Conservation (phyloP, 345 rosid genomes). For the Arabis alpina region DNA sequence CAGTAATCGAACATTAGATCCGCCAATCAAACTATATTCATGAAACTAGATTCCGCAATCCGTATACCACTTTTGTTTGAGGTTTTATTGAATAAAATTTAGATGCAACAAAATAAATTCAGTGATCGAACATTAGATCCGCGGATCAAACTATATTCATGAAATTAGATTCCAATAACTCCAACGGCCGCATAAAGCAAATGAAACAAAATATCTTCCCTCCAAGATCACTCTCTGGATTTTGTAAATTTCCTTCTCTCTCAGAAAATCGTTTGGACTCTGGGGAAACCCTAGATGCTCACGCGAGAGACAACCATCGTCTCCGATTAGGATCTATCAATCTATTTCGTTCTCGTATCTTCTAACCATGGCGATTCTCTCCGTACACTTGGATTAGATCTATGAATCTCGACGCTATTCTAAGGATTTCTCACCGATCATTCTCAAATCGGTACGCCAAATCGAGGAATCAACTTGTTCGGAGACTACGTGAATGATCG, state of each 20-base stretch:
- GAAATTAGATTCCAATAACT: too few species aligned
- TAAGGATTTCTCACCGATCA: constrained; percentile 21
- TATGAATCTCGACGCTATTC: neutral
- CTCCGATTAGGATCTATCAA: neutral
- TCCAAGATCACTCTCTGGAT: constrained; percentile 27
- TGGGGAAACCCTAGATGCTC: neutral
- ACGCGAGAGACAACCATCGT: constrained; percentile 2
- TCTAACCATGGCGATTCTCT: too few species aligned
- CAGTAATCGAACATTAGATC: too few species aligned
- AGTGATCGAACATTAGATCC: too few species aligned
- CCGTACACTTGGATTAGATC: too few species aligned
- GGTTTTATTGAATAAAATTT: too few species aligned
- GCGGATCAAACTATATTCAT: too few species aligned
- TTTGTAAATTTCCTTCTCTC: neutral
- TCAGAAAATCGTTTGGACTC: neutral
- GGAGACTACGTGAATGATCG: constrained; percentile 3
- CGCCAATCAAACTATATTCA: too few species aligned
- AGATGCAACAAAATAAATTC: too few species aligned
- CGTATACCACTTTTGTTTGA: too few species aligned
- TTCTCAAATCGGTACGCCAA: neutral
- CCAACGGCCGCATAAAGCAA: too few species aligned
- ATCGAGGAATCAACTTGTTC: neutral
- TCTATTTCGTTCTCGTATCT: neutral
- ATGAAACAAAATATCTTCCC: constrained; percentile 9
- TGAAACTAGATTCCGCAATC: too few species aligned